Evolutionary conservation across 768 basidiomycete genomes (phyloP).

Genomic region (Lentinula detonsa): DNA sequence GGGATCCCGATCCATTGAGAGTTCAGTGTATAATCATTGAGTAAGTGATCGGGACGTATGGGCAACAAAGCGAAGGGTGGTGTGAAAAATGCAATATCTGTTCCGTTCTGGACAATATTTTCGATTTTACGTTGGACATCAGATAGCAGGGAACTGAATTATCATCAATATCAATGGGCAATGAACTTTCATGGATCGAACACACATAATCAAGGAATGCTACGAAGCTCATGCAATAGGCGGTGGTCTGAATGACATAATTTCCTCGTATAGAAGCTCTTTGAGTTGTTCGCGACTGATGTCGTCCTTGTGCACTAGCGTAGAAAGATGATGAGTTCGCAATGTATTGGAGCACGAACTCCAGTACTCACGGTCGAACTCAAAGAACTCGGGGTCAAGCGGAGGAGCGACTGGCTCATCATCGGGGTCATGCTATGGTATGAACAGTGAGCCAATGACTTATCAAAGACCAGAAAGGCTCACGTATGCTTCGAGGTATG

Average conservation of each 20-base stretch:
- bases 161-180: not conserved
- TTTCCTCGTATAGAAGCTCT: conserved; percentile 90
- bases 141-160: not conserved
- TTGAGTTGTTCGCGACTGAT: conserved; percentile 95
- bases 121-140: not conserved
- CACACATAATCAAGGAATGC: not conserved
- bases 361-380: conserved; percentile 76
- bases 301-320: conserved; percentile 86
- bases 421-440: conserved; percentile 79
- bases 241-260: conserved; percentile 79
- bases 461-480: conserved; percentile 20
- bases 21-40: not conserved
- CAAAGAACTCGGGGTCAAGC: conserved; percentile 95
- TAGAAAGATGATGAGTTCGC: conserved; percentile 4
- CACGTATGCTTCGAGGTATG: conserved; percentile 91
- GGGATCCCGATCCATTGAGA: not conserved
- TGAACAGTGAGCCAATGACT: conserved; percentile 2
- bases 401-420: conserved; percentile 96
- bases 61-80: not conserved
- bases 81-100: not conserved
- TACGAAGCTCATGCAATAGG: conserved; percentile 26
- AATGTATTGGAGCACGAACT: not conserved
- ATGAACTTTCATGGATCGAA: not conserved
- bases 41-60: not conserved
- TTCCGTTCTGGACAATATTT: not conserved